A percentile compares a stretch with the other conserved stretches of the same genome.
phyloP scores from a whole-genome alignment of 2,329 filamentous ascomycete genomes.

The Pseudogymnoascus pannorum region DNA sequence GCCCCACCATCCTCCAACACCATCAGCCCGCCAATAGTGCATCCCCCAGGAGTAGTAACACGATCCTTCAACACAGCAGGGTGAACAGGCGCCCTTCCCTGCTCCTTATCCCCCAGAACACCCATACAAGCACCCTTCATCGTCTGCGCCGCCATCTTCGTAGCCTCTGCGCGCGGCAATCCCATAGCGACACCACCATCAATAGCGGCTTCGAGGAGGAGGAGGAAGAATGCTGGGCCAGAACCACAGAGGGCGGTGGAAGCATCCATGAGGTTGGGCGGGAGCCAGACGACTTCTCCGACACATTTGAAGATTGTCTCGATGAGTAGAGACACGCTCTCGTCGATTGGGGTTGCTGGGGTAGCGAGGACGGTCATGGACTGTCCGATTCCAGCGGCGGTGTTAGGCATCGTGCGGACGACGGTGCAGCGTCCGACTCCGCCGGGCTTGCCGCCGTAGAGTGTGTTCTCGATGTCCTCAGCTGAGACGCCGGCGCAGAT shows the following conservation, averaged over 20 bases:
- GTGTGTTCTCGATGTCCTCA: slow-evolving; percentile 55
- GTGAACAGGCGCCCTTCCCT: slow-evolving; percentile 51
- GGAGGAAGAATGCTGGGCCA: slow-evolving; percentile 67
- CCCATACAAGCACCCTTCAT: slow-evolving; percentile 67
- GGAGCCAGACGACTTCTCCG: slow-evolving; percentile 62
- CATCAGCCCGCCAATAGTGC: slow-evolving; percentile 66
- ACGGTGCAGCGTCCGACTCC: slow-evolving; percentile 47
- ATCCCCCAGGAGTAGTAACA: slow-evolving; percentile 70
- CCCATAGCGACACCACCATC: slow-evolving; percentile 77
- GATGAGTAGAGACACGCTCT: slow-evolving; percentile 49
- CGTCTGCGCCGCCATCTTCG: slow-evolving; percentile 70
- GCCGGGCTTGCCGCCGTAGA: slow-evolving; percentile 50
- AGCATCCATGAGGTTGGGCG: slow-evolving; percentile 62
- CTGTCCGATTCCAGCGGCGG: slow-evolving; percentile 68
- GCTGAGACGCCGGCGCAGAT: slow-evolving; percentile 73
- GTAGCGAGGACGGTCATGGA: slow-evolving; percentile 75
- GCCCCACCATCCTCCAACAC: slow-evolving; percentile 67
- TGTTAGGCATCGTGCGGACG: slow-evolving; percentile 80
- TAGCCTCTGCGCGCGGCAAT: slow-evolving; percentile 62
- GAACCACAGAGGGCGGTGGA: slow-evolving; percentile 68
- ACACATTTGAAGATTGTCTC: slow-evolving; percentile 73
- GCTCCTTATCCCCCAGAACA: slow-evolving; percentile 43
- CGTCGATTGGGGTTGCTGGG: slow-evolving; percentile 48
- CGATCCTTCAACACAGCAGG: slow-evolving; percentile 68
- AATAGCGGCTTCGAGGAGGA: slow-evolving; percentile 67